Evolutionary conservation across 208 protist genomes (phyloP).

Genomic region (Baffinella frigidus): DNA sequence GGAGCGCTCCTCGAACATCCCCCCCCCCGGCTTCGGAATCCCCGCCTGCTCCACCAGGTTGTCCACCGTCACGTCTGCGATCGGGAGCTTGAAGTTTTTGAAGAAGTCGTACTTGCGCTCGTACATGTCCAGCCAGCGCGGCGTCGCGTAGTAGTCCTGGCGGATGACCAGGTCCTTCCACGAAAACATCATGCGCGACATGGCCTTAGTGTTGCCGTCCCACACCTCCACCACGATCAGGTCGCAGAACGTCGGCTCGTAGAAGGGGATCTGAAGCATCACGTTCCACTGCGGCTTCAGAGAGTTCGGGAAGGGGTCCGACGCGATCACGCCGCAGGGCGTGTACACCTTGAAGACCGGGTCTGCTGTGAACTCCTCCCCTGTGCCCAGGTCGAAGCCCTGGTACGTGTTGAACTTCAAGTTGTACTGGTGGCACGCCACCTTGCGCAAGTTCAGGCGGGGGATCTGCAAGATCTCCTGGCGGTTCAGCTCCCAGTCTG

Average conservation of each 20-base stretch:
- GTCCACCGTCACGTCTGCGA: neutral
- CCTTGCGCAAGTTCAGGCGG: constrained; percentile 22
- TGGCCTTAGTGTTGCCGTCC: neutral
- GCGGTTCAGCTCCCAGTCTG: constrained; percentile 53
- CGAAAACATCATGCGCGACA: neutral
- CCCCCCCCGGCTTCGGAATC: neutral
- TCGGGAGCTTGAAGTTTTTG: neutral
- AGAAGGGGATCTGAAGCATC: constrained; percentile 48
- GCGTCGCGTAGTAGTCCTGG: neutral
- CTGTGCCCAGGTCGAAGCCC: constrained; percentile 35
- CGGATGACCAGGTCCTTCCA: constrained; percentile 47
- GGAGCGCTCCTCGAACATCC: neutral
- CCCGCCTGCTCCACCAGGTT: neutral
- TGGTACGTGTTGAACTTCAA: constrained; percentile 23
- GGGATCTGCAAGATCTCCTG: constrained; percentile 54
- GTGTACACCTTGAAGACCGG: constrained; percentile 24
- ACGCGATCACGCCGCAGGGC: constrained; percentile 3
- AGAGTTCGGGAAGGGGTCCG: neutral
- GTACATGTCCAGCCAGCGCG: constrained; percentile 57
- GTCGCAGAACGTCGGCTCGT: constrained; percentile 46
- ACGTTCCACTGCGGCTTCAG: constrained; percentile 31
- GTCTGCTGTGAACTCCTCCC: neutral
- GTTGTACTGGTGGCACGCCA: constrained; percentile 46
- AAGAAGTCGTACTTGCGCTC: neutral
- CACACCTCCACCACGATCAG: constrained; percentile 42